Evolutionary conservation across 2,329 filamentous ascomycete genomes (phyloP).

Genomic region (Fusarium coffeatum): DNA sequence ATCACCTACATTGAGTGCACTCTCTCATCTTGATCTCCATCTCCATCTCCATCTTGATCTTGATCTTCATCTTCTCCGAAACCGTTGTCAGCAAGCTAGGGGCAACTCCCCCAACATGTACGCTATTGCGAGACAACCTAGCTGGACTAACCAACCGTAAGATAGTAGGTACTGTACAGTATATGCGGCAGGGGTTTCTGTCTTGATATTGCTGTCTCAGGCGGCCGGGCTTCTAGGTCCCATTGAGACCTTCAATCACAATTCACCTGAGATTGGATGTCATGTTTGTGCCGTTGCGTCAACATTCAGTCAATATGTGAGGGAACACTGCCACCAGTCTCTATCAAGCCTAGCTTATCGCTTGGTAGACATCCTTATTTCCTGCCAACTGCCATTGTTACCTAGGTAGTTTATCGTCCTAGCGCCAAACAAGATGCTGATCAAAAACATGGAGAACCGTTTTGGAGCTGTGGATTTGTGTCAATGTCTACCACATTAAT

Average conservation of each 20-base stretch:
- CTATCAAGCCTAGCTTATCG: slow-evolving; percentile 17
- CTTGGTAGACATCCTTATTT: slow-evolving; percentile 21
- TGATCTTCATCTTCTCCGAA: background rate
- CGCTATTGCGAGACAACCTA: background rate
- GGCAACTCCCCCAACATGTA: background rate
- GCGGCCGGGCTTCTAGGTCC: background rate
- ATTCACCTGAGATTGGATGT: background rate
- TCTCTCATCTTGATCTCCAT: background rate
- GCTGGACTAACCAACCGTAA: background rate
- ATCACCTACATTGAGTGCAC: background rate
- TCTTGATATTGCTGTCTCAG: slow-evolving; percentile 16
- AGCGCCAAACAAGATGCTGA: slow-evolving; percentile 7
- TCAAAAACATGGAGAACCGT: slow-evolving; percentile 7
- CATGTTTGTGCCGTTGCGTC: slow-evolving; percentile 1
- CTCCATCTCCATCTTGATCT: background rate
- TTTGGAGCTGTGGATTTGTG: slow-evolving; percentile 4
- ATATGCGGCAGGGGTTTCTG: background rate
- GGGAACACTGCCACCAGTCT: slow-evolving; percentile 16
- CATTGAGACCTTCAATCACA: background rate
- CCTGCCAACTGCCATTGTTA: slow-evolving; percentile 15
- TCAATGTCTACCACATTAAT: slow-evolving; percentile 3
- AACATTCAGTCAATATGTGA: slow-evolving; percentile 15
- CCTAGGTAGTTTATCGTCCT: slow-evolving; percentile 8
- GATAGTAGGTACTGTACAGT: background rate
- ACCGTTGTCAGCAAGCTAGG: background rate